phyloP scores from a whole-genome alignment of 108 stramenopile genomes.

The Poteriospumella lacustris region DNA sequence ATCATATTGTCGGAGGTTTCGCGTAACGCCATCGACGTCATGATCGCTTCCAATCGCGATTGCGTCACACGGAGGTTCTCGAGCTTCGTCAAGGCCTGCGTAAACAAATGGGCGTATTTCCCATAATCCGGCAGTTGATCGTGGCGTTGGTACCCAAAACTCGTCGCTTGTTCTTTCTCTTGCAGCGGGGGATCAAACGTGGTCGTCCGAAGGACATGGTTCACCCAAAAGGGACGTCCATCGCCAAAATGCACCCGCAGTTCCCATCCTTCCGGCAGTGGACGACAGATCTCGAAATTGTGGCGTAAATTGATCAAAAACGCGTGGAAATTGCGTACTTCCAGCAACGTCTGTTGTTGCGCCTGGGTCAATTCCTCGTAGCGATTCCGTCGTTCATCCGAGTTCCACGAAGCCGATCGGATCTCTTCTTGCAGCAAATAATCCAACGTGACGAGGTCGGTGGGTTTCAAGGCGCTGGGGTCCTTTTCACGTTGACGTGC shows the following conservation, averaged over 20 bases:
- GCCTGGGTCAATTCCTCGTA: neutral
- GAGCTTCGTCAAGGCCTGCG: neutral
- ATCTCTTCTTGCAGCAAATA: neutral
- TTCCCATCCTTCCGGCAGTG: slow-evolving; percentile 29
- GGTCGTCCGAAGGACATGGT: neutral
- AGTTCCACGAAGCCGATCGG: no score
- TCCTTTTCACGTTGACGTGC: no score
- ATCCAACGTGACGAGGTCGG: neutral
- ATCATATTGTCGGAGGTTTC: neutral
- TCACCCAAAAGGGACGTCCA: slow-evolving; percentile 17
- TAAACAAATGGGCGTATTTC: neutral
- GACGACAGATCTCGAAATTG: neutral
- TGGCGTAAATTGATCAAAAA: neutral
- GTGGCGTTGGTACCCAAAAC: neutral
- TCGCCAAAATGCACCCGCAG: neutral
- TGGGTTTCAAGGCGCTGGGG: no score
- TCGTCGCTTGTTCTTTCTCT: neutral
- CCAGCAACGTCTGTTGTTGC: neutral
- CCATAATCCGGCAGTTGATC: slow-evolving; percentile 10
- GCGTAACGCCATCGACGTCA: neutral
- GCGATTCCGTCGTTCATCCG: neutral
- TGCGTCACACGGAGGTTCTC: neutral
- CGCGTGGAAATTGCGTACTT: neutral
- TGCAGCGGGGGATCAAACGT: neutral
- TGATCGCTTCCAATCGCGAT: neutral